Conservation (phyloP, 1,284 basidiomycete species). For the Pyrrhoderma lamaoense region DNA sequence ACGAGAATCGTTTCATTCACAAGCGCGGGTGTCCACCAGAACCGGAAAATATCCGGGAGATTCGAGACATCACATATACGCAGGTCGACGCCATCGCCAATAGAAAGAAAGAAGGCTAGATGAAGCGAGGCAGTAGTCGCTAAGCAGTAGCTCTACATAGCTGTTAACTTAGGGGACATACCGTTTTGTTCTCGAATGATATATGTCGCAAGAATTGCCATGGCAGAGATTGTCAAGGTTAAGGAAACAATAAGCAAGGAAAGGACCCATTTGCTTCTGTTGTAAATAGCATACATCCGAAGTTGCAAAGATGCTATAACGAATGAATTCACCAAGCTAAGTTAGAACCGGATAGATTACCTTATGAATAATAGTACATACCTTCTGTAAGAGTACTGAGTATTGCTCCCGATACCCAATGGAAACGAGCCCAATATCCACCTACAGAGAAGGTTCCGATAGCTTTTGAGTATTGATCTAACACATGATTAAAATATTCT, state of each 20-base stretch:
- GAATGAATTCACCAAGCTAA: too few species aligned
- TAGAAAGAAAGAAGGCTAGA: neutral
- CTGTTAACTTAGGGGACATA: too few species aligned
- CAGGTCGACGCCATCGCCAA: neutral
- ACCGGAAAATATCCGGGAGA: neutral
- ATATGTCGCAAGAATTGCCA: too few species aligned
- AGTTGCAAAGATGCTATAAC: conserved; percentile 6
- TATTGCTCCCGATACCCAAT: conserved; percentile 6
- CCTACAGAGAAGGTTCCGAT: too few species aligned
- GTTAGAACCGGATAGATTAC: too few species aligned
- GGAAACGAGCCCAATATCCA: conserved; percentile 6
- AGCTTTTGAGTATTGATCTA: too few species aligned
- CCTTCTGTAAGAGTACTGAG: conserved; percentile 3
- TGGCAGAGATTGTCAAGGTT: too few species aligned
- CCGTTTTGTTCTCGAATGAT: too few species aligned
- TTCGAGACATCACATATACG: neutral
- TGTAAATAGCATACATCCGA: conserved; percentile 11
- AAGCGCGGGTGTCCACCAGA: conserved; percentile 10
- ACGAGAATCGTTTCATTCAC: conserved; percentile 1
- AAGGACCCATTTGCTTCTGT: neutral
- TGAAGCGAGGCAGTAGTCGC: neutral
- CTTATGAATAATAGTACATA: neutral
- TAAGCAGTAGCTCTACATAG: too few species aligned
- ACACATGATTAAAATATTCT: too few species aligned
- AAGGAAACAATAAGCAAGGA: neutral